Percentiles rank a stretch among this genome's conserved stretches.
These are phyloP conservation scores for Pleurotus platypus DNA, from an alignment of 768 basidiomycete species.

Conservation along the genomic window DNA sequence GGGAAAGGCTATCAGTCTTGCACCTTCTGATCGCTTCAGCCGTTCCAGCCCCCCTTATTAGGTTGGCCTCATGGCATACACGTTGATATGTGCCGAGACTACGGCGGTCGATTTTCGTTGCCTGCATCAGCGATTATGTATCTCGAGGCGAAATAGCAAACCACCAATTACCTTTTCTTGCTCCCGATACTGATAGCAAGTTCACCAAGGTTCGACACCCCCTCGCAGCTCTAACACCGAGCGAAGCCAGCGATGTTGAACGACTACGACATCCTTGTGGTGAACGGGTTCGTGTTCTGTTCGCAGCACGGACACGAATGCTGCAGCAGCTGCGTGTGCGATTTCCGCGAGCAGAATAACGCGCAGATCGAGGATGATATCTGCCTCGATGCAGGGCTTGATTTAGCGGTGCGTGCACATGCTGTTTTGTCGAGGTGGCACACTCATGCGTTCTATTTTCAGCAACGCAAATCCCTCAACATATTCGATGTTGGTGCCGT, in stretches of 20 bases:
- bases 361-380: neutral
- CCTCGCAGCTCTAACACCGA: neutral
- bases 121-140: neutral
- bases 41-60: neutral
- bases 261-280: neutral
- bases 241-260: neutral
- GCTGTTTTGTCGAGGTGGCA: neutral
- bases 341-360: neutral
- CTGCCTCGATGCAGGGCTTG: neutral
- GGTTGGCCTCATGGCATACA: neutral
- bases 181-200: neutral
- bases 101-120: neutral
- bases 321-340: neutral
- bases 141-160: neutral
- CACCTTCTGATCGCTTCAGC: neutral
- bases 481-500: neutral
- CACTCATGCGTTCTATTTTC: neutral
- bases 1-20: neutral
- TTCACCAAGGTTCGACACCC: neutral
- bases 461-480: neutral
- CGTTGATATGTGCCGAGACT: neutral
- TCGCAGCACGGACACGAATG: neutral
- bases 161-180: neutral
- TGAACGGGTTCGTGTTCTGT: neutral
- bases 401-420: neutral